Base-by-base conservation (phyloP, 139 green algal genomes). In the Picochlorum sp. region DNA sequence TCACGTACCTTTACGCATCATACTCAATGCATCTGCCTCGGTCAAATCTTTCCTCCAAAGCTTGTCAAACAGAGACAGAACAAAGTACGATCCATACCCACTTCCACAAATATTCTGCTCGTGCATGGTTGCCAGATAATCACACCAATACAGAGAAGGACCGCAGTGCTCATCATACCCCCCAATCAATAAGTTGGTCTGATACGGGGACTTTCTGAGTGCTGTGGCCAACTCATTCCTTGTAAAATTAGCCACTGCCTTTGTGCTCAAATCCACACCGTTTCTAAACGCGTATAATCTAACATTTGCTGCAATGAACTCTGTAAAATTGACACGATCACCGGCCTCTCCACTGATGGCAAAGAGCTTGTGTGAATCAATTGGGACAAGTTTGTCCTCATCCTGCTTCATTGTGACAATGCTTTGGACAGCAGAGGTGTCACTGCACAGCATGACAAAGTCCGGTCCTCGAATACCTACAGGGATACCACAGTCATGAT, bases 381-480 rank as follows among this genome's bases (percentile, higher is more conserved):
- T 59, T 3, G 70, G 63, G 18, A 83, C 66, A n/a, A 85, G 61
- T 65, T 86, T 85, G 74, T 86, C 80, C 74, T 98, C 94, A 61
- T 98, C 92, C 37, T 90, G 77, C 76, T 98, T 99, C 67, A 97
- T 96, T 18, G 84, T 88, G 56, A 99, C 91, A 75, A 99, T 96
- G 15, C 81, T 85, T 60, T 95, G 85, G 31, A 79, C 75, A 9
- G 91, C 89, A 8, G 65, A 78, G 1, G 87, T 96, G 73, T 98
- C 94, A 60, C 82, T 82, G 66, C 85, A 95, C 1, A 99, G 71
- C 73, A 99, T 80, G n/a, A 92, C 90, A 66, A 98, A 99, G 51
- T 96, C 89, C 21, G 88, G 85, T 16, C 92, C 83, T 14, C 71
- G 61, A 26, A 93, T 76, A 3, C 86, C 88, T 72, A 41, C 34